Conservation (phyloP, 2,329 filamentous ascomycete genomes). For the Neonectria hederae region DNA sequence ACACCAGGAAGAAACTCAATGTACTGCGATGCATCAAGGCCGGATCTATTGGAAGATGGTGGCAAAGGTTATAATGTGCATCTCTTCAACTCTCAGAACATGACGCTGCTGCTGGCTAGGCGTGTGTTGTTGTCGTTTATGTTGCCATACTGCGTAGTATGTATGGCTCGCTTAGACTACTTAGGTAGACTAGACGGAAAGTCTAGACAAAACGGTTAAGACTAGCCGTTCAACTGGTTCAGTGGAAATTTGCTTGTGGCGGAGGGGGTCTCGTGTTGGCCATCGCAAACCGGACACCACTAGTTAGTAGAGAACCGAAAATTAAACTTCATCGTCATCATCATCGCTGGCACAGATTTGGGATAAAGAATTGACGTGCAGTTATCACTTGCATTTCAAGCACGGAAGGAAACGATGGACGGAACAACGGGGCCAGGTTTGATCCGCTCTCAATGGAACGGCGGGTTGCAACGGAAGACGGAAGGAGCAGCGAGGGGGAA, state of each 20-base stretch:
- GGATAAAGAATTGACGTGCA: neutral
- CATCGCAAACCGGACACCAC: neutral
- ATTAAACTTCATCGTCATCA: neutral
- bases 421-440: slow-evolving; percentile 5
- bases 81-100: too few relatives aligned
- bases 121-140: neutral
- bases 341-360: neutral
- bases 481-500: slow-evolving; percentile 26
- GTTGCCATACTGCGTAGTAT: neutral
- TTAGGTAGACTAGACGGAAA: neutral
- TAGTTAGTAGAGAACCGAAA: neutral
- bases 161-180: neutral
- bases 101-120: neutral
- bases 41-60: slow-evolving; percentile 3
- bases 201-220: neutral
- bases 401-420: slow-evolving; percentile 1
- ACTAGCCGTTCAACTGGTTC: too few relatives aligned
- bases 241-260: neutral
- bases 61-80: neutral
- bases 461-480: slow-evolving; percentile 16
- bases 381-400: neutral
- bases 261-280: neutral
- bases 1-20: neutral
- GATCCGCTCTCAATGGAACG: slow-evolving; percentile 11
- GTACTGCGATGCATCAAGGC: neutral